Evolutionary conservation across 371 early-diverging fungal genomes (phyloP).

Genomic region (Mortierella sp.): DNA sequence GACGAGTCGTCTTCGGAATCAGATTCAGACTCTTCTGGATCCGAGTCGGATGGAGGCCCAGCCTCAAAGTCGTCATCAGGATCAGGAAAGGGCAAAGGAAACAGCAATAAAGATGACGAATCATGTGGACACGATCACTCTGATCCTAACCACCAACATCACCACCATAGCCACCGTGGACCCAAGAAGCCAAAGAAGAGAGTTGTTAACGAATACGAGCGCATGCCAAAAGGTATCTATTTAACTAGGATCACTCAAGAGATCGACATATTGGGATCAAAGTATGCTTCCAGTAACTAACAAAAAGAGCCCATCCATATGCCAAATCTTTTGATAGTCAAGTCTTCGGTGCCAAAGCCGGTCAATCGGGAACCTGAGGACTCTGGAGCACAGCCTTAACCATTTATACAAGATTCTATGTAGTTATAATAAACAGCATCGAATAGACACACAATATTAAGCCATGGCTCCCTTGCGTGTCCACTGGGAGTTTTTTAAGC

Average conservation of each 20-base stretch:
- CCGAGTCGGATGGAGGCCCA: slow-evolving; percentile 61
- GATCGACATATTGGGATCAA: not conserved
- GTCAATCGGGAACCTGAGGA: slow-evolving; percentile 20
- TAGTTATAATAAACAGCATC: not conserved
- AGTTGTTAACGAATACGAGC: slow-evolving; percentile 81
- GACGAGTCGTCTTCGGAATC: slow-evolving; percentile 68
- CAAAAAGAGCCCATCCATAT: not conserved
- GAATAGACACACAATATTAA: not conserved
- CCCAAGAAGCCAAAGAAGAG: slow-evolving; percentile 62
- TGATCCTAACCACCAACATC: slow-evolving; percentile 30
- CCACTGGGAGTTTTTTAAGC: too few relatives aligned
- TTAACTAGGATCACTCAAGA: not conserved
- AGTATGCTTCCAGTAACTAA: not conserved
- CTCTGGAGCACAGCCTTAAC: slow-evolving; percentile 7
- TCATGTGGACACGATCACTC: slow-evolving; percentile 38
- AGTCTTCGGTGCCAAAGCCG: slow-evolving; percentile 20
- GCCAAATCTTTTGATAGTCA: slow-evolving; percentile 8
- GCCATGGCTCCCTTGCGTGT: too few relatives aligned
- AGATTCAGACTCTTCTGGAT: slow-evolving; percentile 50
- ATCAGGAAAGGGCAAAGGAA: slow-evolving; percentile 19
- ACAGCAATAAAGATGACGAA: slow-evolving; percentile 51
- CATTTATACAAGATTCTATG: not conserved
- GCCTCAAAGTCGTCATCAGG: slow-evolving; percentile 9
- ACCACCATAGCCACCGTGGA: slow-evolving; percentile 54
- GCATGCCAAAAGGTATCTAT: slow-evolving; percentile 72